These are phyloP conservation scores for Protomyces inundatus DNA, from an alignment of 1,139 yeast species.

Conservation along the genomic window DNA sequence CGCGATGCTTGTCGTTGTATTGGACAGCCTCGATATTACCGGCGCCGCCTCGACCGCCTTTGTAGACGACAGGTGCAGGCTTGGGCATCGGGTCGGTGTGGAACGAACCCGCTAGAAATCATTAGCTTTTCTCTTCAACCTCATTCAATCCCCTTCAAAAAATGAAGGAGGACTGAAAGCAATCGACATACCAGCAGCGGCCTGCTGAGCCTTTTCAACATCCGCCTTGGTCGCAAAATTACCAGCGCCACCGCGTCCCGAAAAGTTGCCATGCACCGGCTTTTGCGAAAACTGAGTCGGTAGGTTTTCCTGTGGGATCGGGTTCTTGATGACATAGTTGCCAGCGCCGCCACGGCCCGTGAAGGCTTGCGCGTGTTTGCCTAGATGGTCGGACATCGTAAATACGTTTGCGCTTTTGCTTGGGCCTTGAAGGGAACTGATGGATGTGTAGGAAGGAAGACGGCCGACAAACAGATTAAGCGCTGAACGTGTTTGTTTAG, in stretches of 20 bases:
- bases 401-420: no score
- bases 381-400: slow-evolving; percentile 2
- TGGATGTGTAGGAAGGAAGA: no score
- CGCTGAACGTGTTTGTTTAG: no score
- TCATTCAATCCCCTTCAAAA: no score
- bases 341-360: slow-evolving; percentile 26
- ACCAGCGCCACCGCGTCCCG: slow-evolving; percentile 25
- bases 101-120: no score
- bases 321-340: slow-evolving; percentile 21
- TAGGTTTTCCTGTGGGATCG: slow-evolving; percentile 16
- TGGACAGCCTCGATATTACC: slow-evolving; percentile 25
- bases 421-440: no score
- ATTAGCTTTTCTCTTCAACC: no score
- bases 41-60: slow-evolving; percentile 23
- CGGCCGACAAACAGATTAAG: no score
- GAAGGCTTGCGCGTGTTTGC: slow-evolving; percentile 19
- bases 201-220: not conserved
- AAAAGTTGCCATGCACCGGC: slow-evolving; percentile 20
- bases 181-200: not conserved
- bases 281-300: slow-evolving; percentile 8
- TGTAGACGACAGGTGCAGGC: slow-evolving; percentile 7
- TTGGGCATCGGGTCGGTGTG: not conserved
- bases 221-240: not conserved
- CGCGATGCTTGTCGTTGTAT: slow-evolving; percentile 17
- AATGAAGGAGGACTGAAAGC: not conserved